phyloP scores from a whole-genome alignment of 129 eudicot genomes.

The Ambrosia artemisiifolia region DNA sequence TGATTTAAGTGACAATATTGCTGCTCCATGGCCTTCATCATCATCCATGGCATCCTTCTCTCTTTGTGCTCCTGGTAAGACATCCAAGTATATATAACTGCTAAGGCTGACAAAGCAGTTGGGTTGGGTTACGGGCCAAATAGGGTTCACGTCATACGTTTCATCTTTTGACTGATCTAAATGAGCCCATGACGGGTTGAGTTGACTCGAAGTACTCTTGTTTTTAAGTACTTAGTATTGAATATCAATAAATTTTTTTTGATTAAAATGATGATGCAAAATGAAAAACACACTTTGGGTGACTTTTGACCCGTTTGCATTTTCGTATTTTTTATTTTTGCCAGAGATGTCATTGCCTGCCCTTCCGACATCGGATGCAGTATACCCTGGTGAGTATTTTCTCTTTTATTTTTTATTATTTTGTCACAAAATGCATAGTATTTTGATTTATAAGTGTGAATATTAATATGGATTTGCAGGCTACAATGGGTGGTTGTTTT shows the following conservation, averaged over 20 bases:
- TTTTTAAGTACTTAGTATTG: neutral
- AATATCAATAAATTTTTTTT: neutral
- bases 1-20: constrained; percentile 91
- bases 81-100: neutral
- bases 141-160: neutral
- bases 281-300: neutral
- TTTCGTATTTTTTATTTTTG: neutral
- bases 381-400: constrained; percentile 41
- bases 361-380: constrained; percentile 57
- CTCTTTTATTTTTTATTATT: too few species aligned
- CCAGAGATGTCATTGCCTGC: constrained; percentile 97
- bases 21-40: constrained; percentile 97
- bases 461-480: constrained; percentile 43
- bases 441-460: neutral
- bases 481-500: constrained; percentile 30
- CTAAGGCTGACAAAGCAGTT: neutral
- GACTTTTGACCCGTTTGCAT: neutral
- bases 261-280: neutral
- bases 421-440: neutral
- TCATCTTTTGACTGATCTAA: neutral
- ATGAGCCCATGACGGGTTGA: neutral
- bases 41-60: constrained; percentile 75
- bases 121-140: neutral
- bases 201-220: neutral
- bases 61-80: constrained; percentile 90